These are phyloP conservation scores for Citrus maxima DNA, from an alignment of 345 rosid species.

Conservation along the genomic window DNA sequence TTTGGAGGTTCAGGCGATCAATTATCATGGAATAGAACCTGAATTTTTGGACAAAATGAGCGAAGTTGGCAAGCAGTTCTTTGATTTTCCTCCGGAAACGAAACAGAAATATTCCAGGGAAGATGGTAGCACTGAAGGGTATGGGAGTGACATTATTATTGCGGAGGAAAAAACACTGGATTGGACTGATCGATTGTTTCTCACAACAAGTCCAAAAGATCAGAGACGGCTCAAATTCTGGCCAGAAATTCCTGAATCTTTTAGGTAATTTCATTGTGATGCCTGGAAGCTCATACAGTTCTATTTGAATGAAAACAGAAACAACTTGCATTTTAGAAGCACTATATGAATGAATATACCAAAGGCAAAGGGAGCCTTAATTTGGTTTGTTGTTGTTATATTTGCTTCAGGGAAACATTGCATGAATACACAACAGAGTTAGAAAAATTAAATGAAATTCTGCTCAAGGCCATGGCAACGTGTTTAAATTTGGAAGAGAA, in stretches of 20 bases:
- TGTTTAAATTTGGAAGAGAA: conserved; percentile 46
- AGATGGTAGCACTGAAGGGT: conserved; percentile 55
- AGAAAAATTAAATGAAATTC: conserved; percentile 15
- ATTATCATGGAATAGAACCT: conserved; percentile 28
- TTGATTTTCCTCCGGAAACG: conserved; percentile 51
- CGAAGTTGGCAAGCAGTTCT: conserved; percentile 47
- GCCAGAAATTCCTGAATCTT: conserved; percentile 54
- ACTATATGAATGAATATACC: too few species aligned
- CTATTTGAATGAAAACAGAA: too few species aligned
- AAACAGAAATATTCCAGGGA: conserved; percentile 54
- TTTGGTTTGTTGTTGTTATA: neutral
- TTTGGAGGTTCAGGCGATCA: neutral
- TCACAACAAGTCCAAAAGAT: conserved; percentile 36
- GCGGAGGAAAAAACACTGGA: conserved; percentile 50
- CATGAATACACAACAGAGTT: conserved; percentile 35
- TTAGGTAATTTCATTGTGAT: conserved; percentile 33
- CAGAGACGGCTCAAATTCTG: conserved; percentile 28
- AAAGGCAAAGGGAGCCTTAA: too few species aligned
- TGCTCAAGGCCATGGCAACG: conserved; percentile 52
- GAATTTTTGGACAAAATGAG: conserved; percentile 46
- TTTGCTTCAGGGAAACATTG: conserved; percentile 33
- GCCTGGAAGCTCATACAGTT: neutral
- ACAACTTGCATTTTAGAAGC: too few species aligned
- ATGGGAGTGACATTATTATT: conserved; percentile 55
- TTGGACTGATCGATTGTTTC: conserved; percentile 67